Evolutionary conservation across 176 grass and related monocot genomes (phyloP), one percentile per base, ranked within the genome.

Genomic region (Coix lacrymajobi): DNA sequence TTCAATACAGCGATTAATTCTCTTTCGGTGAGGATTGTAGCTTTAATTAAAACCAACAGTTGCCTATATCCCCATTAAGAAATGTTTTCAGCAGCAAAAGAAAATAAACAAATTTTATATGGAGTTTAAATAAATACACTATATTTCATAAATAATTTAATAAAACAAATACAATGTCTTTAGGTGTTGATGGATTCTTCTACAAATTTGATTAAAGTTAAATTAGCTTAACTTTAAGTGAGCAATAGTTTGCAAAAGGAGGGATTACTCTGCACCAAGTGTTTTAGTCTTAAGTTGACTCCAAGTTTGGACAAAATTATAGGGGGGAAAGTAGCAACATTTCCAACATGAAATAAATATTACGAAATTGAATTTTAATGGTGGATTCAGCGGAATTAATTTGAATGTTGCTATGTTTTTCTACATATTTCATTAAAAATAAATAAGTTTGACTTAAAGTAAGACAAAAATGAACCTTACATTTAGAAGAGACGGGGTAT

Each of bases 1-100:
- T 78, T 77, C 34, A 37, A 20, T 60, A 17, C 56, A 30, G 8
- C 71, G 78, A 44, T 71, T 40, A 90, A 37, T 73, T 64, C 66
- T 51, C n/a, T 51, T 78, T 33, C 20, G 8, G 29, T 34, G 83
- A 46, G 41, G 7, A 30, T 32, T 66, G 30, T 36, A 51, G 12
- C 43, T 37, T 52, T 22, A 51, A 40, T 31, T 19, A 56, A 8
- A 66, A 39, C n/a, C 1, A 66, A 22, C 8, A 72, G 10, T 25
- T 43, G n/a, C 4, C 13, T 24, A 28, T 54, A 31, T 43, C 25
- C 0, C 33, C 4, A 10, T 38, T 49, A 37, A 30, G 4, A 43
- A 69, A 46, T 38, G 16, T 49, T 49, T 49, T 49, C 46, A 49
- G 5, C 1, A 0, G 16, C 16, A 19, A 49, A 37, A 37, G 4